phyloP scores from a whole-genome alignment of 2,329 filamentous ascomycete species.

The Cyclaneusma minus region DNA sequence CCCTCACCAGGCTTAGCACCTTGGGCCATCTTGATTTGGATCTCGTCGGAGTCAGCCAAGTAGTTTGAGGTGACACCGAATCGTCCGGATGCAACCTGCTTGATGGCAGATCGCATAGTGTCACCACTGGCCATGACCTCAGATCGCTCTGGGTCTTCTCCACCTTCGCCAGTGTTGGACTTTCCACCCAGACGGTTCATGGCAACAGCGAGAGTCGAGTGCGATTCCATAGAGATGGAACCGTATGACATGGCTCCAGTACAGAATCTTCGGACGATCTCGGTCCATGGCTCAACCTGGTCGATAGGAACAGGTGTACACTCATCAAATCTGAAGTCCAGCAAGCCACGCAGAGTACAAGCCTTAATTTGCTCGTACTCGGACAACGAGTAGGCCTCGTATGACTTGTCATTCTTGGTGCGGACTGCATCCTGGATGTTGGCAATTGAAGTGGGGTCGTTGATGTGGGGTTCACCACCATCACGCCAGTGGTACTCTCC shows the following conservation, averaged over 20 bases:
- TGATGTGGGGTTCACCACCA: conserved; percentile 87
- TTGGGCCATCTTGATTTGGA: conserved; percentile 99
- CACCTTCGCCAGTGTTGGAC: conserved; percentile 95
- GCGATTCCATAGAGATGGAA: conserved; percentile 96
- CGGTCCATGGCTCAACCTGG: conserved; percentile 95
- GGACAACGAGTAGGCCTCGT: conserved; percentile 85
- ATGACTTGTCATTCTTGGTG: conserved; percentile 96
- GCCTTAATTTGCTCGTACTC: conserved; percentile 95
- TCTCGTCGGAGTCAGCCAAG: conserved; percentile 83
- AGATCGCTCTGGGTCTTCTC: conserved; percentile 86
- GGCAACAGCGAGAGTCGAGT: conserved; percentile 86
- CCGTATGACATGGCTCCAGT: conserved; percentile 98
- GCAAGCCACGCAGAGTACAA: conserved; percentile 82
- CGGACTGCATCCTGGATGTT: conserved; percentile 95
- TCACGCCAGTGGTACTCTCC: conserved; percentile 98
- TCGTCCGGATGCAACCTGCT: conserved; percentile 89
- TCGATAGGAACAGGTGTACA: conserved; percentile 77
- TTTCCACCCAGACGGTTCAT: conserved; percentile 96
- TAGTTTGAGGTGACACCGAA: conserved; percentile 95
- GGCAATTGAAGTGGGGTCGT: conserved; percentile 86
- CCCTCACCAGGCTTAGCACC: conserved; percentile 96
- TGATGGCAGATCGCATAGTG: conserved; percentile 94
- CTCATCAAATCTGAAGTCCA: conserved; percentile 93
- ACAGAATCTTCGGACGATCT: conserved; percentile 91
- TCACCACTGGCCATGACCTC: conserved; percentile 79